These are phyloP conservation scores for Chenopodium suecicum DNA, from an alignment of 148 eudicot genomes.

Conservation along the genomic window DNA sequence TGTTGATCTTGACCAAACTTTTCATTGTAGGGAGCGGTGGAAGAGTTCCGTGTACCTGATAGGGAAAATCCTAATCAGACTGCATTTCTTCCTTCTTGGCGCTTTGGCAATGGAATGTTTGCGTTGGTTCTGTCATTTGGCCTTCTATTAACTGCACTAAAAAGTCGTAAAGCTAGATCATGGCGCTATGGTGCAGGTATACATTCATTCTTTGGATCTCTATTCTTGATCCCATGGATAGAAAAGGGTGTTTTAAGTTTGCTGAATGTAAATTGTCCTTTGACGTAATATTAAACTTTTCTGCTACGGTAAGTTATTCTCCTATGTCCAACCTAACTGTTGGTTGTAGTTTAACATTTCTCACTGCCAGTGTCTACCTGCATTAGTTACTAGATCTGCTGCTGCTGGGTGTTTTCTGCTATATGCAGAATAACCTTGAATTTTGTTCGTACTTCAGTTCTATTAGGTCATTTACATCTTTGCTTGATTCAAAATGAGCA, in stretches of 20 bases:
- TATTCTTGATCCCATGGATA: background rate
- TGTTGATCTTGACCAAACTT: slow-evolving; percentile 7
- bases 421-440: background rate
- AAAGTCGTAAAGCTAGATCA: slow-evolving; percentile 92
- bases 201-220: slow-evolving; percentile 6
- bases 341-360: background rate
- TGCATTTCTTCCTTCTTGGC: slow-evolving; percentile 84
- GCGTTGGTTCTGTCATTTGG: slow-evolving; percentile 96
- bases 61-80: slow-evolving; percentile 60
- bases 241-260: background rate
- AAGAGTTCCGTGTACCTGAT: slow-evolving; percentile 80
- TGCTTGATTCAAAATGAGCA: slow-evolving; percentile 24
- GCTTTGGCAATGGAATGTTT: slow-evolving; percentile 99
- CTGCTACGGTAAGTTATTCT: no score
- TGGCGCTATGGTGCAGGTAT: slow-evolving; percentile 99
- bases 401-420: background rate
- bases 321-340: background rate
- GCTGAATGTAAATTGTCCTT: background rate
- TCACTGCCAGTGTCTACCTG: background rate
- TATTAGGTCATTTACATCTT: background rate
- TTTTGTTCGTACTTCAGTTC: background rate
- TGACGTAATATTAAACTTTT: no score
- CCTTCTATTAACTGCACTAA: slow-evolving; percentile 76
- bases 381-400: background rate
- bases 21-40: slow-evolving; percentile 74